These are phyloP conservation scores for Ophiocordyceps australis DNA, from an alignment of 2,329 filamentous ascomycete species.

Conservation along the genomic window DNA sequence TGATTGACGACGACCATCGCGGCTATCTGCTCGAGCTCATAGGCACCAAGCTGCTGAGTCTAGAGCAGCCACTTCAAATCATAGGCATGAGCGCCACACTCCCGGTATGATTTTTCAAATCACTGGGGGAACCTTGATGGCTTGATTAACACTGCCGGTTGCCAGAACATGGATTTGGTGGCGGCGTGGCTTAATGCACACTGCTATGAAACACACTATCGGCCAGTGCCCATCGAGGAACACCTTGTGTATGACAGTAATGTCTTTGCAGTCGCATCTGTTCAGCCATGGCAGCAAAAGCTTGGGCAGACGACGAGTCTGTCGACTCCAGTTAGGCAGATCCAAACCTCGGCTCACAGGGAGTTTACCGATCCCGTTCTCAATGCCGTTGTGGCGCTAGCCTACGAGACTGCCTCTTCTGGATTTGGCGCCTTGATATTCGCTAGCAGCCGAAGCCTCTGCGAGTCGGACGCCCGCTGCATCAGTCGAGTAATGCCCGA, in stretches of 20 bases:
- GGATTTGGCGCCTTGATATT: slow-evolving; percentile 60
- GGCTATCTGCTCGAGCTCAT: slow-evolving; percentile 62
- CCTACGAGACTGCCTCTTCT: slow-evolving; percentile 47
- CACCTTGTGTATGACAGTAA: slow-evolving; percentile 54
- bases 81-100: slow-evolving; percentile 69
- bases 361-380: slow-evolving; percentile 46
- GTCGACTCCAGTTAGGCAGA: slow-evolving; percentile 22
- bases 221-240: slow-evolving; percentile 59
- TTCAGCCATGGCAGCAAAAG: slow-evolving; percentile 25
- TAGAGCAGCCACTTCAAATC: slow-evolving; percentile 51
- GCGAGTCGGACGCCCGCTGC: slow-evolving; percentile 48
- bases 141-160: too few species aligned
- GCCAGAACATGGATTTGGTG: slow-evolving; percentile 51
- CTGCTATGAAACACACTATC: slow-evolving; percentile 55
- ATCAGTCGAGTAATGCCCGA: slow-evolving; percentile 49
- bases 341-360: slow-evolving; percentile 37
- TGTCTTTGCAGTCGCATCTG: slow-evolving; percentile 41
- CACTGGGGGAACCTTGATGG: too few species aligned
- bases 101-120: too few species aligned
- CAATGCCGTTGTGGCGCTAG: slow-evolving; percentile 53
- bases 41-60: slow-evolving; percentile 52
- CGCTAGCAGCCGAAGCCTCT: slow-evolving; percentile 48
- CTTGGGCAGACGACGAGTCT: slow-evolving; percentile 14
- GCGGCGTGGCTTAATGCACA: slow-evolving; percentile 54
- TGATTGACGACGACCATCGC: slow-evolving; percentile 60